Base-by-base conservation (phyloP, 1,284 basidiomycete genomes). In the Schizopora paradoxa region DNA sequence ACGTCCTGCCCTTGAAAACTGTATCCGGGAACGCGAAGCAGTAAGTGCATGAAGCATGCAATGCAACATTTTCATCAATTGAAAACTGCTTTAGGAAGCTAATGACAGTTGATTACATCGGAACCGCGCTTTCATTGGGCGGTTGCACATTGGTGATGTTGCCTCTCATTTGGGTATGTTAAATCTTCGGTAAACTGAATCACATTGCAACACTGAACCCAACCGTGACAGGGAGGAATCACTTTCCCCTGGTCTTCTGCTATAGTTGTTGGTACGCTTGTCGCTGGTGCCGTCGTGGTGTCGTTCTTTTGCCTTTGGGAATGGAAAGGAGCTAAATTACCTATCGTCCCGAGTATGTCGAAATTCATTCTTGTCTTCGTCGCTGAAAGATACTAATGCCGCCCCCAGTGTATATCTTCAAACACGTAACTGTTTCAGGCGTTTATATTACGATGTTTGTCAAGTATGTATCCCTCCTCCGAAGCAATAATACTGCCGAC, bases 141-240 rank as follows among this genome's bases (percentile, higher is more conserved):
- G 82, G 74, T n/a, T 79, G 80, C 27, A 68, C 76, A 4, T 64
- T 86, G 5, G 60, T 88, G 16, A 71, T 86, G 33, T 66, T 88
- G 10, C 82, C 83, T 0, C 68, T 89, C 14, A 86, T 85, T 28
- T 89, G 85, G 76, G 86, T 84, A 60, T 46, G 68, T 58, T n/a
- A 14, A 21, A 39, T 47, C 31, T 51, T 39, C 34, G 43, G 38
- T 43, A 6, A 34, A 25, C 1, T n/a, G n/a, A n/a, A n/a, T n/a
- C 8, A 31, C 7, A 10, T 23, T 29, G 10, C 33, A 41, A 16
- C 16, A 39, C 19, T 22, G 19, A 38, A 41, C 18, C 26, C 11
- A 43, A 7, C 10, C 21, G 18, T 19, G 29, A 11, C 38, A 81
- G 80, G 84, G 81, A 19, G 84, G 84, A 2, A 71, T 80, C 0